Conservation (phyloP, 2,329 filamentous ascomycete genomes). For the Colletotrichum camelliae region DNA sequence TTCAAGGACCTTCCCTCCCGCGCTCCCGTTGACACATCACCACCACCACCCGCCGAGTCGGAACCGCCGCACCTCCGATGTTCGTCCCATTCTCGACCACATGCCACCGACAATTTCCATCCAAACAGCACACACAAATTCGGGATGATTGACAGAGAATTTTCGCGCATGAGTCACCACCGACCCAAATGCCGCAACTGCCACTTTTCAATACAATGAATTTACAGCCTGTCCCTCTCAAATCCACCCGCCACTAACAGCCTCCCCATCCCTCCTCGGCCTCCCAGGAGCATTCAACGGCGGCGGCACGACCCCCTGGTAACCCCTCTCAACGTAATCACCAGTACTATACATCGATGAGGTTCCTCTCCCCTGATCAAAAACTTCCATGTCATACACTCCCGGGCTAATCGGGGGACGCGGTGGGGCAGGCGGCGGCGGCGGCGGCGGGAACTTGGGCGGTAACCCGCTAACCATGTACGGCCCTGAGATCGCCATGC, state of each 20-base stretch:
- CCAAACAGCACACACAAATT: neutral
- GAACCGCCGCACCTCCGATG: neutral
- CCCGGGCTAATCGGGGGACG: neutral
- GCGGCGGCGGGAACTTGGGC: neutral
- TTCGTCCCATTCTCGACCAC: neutral
- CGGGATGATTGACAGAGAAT: neutral
- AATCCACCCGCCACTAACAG: neutral
- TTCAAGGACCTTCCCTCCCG: constrained; percentile 1
- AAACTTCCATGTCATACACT: neutral
- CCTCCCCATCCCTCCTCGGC: neutral
- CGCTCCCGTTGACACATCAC: neutral
- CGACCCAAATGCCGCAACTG: neutral
- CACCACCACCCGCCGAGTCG: neutral
- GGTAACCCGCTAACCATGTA: neutral
- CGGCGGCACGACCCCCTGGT: neutral
- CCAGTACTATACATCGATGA: neutral
- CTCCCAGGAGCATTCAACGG: neutral
- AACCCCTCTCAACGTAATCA: neutral
- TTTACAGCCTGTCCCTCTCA: neutral
- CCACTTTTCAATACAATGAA: neutral
- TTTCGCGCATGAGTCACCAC: neutral
- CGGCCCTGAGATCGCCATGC: neutral
- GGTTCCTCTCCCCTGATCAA: neutral
- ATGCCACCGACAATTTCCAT: neutral
- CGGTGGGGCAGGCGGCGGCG: neutral